Base-by-base conservation (phyloP, 2,329 filamentous ascomycete species). In the Cadophora sp. region DNA sequence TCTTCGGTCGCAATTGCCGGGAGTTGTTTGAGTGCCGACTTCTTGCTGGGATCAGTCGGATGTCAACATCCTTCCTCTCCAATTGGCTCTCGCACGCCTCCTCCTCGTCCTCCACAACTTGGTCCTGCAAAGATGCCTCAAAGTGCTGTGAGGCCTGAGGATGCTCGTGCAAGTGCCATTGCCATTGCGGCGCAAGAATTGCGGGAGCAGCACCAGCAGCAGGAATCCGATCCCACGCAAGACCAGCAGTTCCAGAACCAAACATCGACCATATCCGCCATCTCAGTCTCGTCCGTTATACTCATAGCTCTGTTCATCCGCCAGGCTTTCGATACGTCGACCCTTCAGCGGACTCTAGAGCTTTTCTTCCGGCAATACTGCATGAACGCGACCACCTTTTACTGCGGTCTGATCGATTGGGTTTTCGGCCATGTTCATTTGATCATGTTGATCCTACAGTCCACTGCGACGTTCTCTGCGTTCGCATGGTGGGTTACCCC, bases 381-480 rank as follows among this genome's bases (percentile, higher is more conserved):
- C 71, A 79, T 79, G 77, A 78, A 78, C 72, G 76, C 77, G 70
- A 62, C 73, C 70, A 73, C 73, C 31, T 76, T 73, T 66, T 78
- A 75, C 70, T 51, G 66, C 69, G 73, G 74, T 71, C 70, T 75
- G 70, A 68, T 76, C 69, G 74, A 74, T 70, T 77, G 76, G 77
- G 62, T 76, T 62, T 70, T 75, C 71, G 72, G 74, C 68, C 73
- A 79, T 79, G 77, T 78, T 76, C 75, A 76, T 70, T 67, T 76
- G 48, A 68, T 78, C 50, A 64, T 64, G 62, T 56, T 64, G 34
- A 56, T 64, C 19, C 19, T 64, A 24, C 77, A 79, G 73, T 76
- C 73, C 43, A 68, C 73, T 66, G 76, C 76, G 71, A 79, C 77
- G 34, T 76, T 72, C 64, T 66, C 70, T 66, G 77, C 78, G 4